phyloP scores from a whole-genome alignment of 2,329 filamentous ascomycete species.

The Cladosporium sphaerospermum region DNA sequence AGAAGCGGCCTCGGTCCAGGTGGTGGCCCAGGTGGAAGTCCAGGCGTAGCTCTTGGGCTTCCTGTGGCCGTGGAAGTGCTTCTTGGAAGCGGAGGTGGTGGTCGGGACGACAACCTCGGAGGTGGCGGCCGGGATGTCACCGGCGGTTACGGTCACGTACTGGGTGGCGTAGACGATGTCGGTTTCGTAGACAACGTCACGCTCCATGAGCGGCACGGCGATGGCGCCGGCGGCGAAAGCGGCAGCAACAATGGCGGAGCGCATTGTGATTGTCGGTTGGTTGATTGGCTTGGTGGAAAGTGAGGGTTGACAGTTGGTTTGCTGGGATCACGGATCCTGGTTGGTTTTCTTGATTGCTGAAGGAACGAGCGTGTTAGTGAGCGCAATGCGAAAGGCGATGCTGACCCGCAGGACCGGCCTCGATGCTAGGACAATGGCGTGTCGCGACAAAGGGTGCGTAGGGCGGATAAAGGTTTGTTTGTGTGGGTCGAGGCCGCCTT shows the following conservation, averaged over 20 bases:
- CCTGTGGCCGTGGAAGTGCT: conserved; percentile 18
- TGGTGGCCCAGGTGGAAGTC: conserved; percentile 7
- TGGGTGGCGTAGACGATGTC: conserved; percentile 29
- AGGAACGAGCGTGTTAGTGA: conserved; percentile 6
- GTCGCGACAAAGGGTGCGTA: background rate
- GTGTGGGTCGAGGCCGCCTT: conserved; percentile 2
- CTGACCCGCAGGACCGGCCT: conserved; percentile 12
- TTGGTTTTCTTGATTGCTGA: conserved; percentile 8
- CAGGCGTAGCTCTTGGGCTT: conserved; percentile 1
- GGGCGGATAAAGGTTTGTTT: conserved; percentile 3
- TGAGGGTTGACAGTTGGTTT: conserved; percentile 9
- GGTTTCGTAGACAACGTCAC: conserved; percentile 23
- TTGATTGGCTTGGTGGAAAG: conserved; percentile 14
- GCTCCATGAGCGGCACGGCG: conserved; percentile 29
- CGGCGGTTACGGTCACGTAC: conserved; percentile 31
- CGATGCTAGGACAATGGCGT: conserved; percentile 1
- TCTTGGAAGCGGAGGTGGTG: conserved; percentile 5
- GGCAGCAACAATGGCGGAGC: conserved; percentile 30
- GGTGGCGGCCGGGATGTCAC: conserved; percentile 13
- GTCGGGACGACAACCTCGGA: conserved; percentile 15
- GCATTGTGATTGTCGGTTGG: conserved; percentile 27
- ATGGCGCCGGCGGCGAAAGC: conserved; percentile 32
- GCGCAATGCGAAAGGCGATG: conserved; percentile 1
- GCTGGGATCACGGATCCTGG: conserved; percentile 19
- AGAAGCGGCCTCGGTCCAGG: conserved; percentile 6